A percentile compares a stretch with the other conserved stretches of the same genome.
Evolutionary conservation across 164 flowering plant species (phyloP).

Genomic region (Liquidambar formosana): DNA sequence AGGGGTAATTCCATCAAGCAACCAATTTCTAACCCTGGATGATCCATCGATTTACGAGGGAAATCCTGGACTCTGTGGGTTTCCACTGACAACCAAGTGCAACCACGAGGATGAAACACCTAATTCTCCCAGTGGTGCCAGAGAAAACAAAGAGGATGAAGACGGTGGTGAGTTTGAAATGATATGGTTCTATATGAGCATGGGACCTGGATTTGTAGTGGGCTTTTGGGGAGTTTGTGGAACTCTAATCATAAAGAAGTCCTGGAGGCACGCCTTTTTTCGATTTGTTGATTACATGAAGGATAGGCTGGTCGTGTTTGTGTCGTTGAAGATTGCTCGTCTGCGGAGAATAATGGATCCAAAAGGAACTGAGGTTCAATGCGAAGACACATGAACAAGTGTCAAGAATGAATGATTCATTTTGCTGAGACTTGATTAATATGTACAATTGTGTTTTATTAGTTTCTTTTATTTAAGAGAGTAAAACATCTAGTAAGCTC

Average conservation of each 20-base stretch:
- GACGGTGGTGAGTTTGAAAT: not conserved
- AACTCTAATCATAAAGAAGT: not conserved
- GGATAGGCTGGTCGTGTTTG: not conserved
- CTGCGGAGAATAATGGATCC: not conserved
- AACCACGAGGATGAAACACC: not conserved
- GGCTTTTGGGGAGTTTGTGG: too few relatives aligned
- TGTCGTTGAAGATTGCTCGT: not conserved
- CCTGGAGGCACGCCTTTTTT: not conserved
- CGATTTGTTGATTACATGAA: not conserved
- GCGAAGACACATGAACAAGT: too few relatives aligned
- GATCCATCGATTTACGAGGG: not conserved
- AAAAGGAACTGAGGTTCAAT: too few relatives aligned
- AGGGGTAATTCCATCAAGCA: constrained; percentile 5
- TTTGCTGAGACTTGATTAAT: too few relatives aligned
- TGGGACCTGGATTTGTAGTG: too few relatives aligned
- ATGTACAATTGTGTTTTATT: too few relatives aligned
- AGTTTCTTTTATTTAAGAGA: too few relatives aligned
- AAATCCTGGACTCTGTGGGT: not conserved
- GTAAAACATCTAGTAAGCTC: too few relatives aligned
- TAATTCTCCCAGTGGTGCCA: not conserved
- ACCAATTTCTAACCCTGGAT: not conserved
- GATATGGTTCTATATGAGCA: too few relatives aligned
- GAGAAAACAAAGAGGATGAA: not conserved
- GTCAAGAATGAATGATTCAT: too few relatives aligned
- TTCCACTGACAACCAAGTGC: not conserved